Evolutionary conservation across 495 filamentous ascomycete species (phyloP).

Genomic region (Neurospora sp.): DNA sequence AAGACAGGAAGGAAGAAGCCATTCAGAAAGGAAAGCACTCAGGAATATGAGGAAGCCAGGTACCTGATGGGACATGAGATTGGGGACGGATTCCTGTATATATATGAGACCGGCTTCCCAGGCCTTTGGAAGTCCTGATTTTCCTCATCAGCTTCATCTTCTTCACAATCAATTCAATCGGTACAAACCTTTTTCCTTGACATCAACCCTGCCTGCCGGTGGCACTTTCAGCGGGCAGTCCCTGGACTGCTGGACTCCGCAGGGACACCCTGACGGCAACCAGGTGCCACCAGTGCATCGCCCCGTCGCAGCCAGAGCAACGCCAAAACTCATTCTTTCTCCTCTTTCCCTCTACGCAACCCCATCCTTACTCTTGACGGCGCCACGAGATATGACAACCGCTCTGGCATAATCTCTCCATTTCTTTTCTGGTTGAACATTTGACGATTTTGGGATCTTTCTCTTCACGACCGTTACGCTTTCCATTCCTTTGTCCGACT

Average conservation of each 20-base stretch:
- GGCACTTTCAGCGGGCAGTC: background rate
- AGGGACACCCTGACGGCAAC: background rate
- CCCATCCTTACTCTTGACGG: background rate
- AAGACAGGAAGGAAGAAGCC: too few relatives aligned
- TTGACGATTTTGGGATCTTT: conserved; percentile 8
- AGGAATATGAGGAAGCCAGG: too few relatives aligned
- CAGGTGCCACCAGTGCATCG: background rate
- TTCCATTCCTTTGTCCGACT: conserved; percentile 8
- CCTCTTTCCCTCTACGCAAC: background rate
- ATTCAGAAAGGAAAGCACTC: too few relatives aligned
- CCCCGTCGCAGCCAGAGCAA: background rate
- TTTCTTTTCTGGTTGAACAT: background rate
- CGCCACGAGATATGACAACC: conserved; percentile 3
- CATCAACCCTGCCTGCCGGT: background rate
- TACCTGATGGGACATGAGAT: too few relatives aligned
- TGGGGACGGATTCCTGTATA: too few relatives aligned
- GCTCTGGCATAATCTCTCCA: conserved; percentile 5
- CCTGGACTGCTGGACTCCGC: background rate
- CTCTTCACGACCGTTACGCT: conserved; percentile 19
- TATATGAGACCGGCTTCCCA: too few relatives aligned
- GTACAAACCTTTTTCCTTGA: too few relatives aligned
- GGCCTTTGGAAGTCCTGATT: too few relatives aligned
- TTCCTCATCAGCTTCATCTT: too few relatives aligned
- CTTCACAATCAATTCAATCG: too few relatives aligned
- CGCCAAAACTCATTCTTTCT: background rate